Evolutionary conservation across 768 basidiomycete genomes (phyloP), one percentile per base, ranked within the genome.

Genomic region (Suillus tomentosus): DNA sequence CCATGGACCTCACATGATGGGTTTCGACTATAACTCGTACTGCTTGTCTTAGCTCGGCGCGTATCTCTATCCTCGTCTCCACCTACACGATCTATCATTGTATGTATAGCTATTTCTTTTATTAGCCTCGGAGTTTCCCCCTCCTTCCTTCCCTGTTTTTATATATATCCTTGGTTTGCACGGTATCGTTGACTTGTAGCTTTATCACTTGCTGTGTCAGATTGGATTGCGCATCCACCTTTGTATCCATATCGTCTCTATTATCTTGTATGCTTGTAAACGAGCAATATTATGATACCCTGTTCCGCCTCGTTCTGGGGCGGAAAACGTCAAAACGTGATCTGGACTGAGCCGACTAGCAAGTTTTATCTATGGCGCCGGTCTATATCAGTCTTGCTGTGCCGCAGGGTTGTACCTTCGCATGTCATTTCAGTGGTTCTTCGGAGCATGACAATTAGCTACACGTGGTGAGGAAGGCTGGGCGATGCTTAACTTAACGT

Each of bases 21-120:
- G 61, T 58, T 62, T 63, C 13, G 60, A 42, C 31, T 63, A 45
- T 42, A 37, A 24, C 31, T 14, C 36, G 9, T 61, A 61, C 39
- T 61, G 57, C 27, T 42, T 31, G 22, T 45, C 62, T 31, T 24
- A 9, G 37, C 6, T 6, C 17, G 11, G 6, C 11, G 40, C 40
- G 40, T 31, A 40, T 27, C 17, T 11, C 13, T 10, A 17, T 62
- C 36, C n/a, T n/a, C 14, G 19, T 31, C 3, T n/a, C 14, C 45
- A 24, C 10, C 13, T 7, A 31, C 53, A 59, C 22, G 37, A 43
- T 43, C 56, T 42, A 42, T 61, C 36, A 63, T 19, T 61, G 59
- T 63, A 43, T 43, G 40, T 63, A 62, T 63, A 61, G 36, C 13
- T 62, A 59, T 58, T 27, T 63, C 37, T n/a, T 40, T 43, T 63